Base-by-base conservation (phyloP, 2,329 filamentous ascomycete species). In the Stenocarpella maydis region DNA sequence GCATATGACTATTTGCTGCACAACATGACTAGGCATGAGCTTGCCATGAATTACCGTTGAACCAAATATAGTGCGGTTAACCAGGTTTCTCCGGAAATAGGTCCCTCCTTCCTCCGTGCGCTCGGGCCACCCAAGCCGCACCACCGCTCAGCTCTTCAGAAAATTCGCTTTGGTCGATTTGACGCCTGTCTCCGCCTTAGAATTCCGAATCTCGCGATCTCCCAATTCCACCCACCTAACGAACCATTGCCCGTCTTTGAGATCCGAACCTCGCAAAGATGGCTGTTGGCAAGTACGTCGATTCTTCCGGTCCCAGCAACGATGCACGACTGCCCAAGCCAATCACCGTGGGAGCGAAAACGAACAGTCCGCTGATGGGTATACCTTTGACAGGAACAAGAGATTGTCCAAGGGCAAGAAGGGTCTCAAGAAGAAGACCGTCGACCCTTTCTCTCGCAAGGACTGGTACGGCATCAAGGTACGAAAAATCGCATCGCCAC, bases 371-470 rank as follows among this genome's bases (percentile, higher is more conserved):
- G 61, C 75, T 76, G 68, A 76, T 77, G 47, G 73, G 68, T 74
- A 54, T 74, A 72, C 67, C 67, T 68, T 58, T 69, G 39, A 47
- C 78, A 94, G 92, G 93, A 99, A 99, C 92, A 99, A 99, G 94
- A 94, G 96, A 90, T 91, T 99, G 88, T 98, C 96, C 77, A 99
- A 99, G 91, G 96, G 96, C 88, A 99, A 98, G 94, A 99, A 99
- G 91, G 95, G 96, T 85, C 90, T 98, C 84, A 98, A 98, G 94
- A 98, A 99, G 95, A 95, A 95, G 88, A 95, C 95, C 81, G 87
- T 92, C 79, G 96, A 99, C 85, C 95, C 96, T 81, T 98, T 98
- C 89, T 90, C 95, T 81, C 93, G 95, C 83, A 99, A 99, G 90
- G 96, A 98, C 85, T 98, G 97, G 93, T 99, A 95, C 88, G 93